Evolutionary conservation across 106 monocot species (phyloP), one percentile per base, ranked within the genome.

Genomic region (Phalaenopsis aphrodite): DNA sequence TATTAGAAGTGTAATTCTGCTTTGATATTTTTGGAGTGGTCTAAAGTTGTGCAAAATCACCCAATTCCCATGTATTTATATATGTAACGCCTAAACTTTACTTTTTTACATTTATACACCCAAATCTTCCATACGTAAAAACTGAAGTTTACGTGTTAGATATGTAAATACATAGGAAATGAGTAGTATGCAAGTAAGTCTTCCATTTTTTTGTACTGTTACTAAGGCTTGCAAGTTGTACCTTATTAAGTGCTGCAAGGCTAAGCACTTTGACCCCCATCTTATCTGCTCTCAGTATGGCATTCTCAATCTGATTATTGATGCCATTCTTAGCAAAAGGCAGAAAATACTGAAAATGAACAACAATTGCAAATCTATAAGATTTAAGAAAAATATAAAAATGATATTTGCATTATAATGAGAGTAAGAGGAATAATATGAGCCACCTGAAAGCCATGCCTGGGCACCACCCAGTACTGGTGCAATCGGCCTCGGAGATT

Each of bases 191-290:
- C 30, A 30, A 30, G 30, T 30, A 30, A 30, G 30, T 30, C 30
- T 30, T 30, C 30, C 30, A 30, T 21, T 21, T 5, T n/a, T 21
- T 61, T 61, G 61, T 55, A 19, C 56, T 16, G 61, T 45, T 37
- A 72, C 72, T 36, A 38, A 69, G 68, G 38, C 38, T 30, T 30
- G 11, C 8, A 38, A 69, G 39, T 8, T 80, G 16, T 48, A 95
- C 95, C 93, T 96, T 96, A 81, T 96, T 96, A n/a, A 96, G 65
- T 76, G 96, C 96, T 48, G 96, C 96, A 76, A 96, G 98, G 85
- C 94, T 99, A 79, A 99, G 73, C 49, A 99, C 98, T 75, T 95
- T 91, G 46, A 94, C 89, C 0, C 98, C 98, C 85, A 99, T 85
- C 84, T 82, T 93, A 81, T 95, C 86, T 18, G 98, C 98, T 79